These are phyloP conservation scores for Clarireedia homoeocarpa DNA, from an alignment of 2,329 filamentous ascomycete species.

Conservation along the genomic window DNA sequence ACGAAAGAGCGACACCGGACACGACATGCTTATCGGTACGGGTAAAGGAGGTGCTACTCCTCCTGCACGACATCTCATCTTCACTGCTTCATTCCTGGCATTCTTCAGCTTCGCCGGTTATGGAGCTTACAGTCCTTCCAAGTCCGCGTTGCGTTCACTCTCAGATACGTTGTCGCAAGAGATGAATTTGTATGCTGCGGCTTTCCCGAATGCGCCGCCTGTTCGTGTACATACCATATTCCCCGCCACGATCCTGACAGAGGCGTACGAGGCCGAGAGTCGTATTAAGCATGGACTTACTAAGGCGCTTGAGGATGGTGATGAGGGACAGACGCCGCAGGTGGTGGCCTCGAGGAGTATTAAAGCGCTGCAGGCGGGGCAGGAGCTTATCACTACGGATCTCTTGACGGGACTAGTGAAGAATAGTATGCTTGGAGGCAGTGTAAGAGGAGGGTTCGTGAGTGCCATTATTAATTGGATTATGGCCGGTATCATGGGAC, in stretches of 20 bases:
- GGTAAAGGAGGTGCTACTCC: background rate
- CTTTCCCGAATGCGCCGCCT: conserved; percentile 46
- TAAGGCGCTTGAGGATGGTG: conserved; percentile 66
- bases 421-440: conserved; percentile 50
- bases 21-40: background rate
- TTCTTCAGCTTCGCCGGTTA: conserved; percentile 76
- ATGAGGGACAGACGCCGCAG: conserved; percentile 69
- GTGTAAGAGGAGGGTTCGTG: conserved; percentile 30
- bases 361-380: conserved; percentile 60
- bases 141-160: conserved; percentile 73
- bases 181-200: conserved; percentile 73
- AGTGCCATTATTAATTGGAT: background rate
- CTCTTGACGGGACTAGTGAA: conserved; percentile 65
- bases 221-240: background rate
- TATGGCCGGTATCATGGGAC: background rate
- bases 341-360: conserved; percentile 65
- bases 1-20: conserved; percentile 30
- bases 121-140: conserved; percentile 70
- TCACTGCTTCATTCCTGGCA: conserved; percentile 69
- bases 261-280: conserved; percentile 67
- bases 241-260: conserved; percentile 72
- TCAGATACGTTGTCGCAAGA: conserved; percentile 79
- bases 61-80: conserved; percentile 58
- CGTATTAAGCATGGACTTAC: conserved; percentile 71
- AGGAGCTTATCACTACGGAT: conserved; percentile 69